Conservation (phyloP, 192 early-diverging fungal species). For the Coemansia sp. region DNA sequence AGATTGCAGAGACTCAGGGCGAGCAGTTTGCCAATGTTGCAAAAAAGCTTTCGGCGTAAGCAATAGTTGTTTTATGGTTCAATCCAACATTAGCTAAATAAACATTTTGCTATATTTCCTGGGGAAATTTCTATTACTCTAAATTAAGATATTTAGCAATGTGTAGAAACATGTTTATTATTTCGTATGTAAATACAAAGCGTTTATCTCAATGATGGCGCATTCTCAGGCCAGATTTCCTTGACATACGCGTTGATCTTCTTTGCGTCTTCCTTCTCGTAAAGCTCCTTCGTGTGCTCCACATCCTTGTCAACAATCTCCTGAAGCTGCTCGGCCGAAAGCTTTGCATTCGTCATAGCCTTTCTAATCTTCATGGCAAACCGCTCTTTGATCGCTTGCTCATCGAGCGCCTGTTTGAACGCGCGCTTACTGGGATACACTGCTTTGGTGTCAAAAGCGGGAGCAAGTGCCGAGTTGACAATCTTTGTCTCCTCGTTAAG, state of each 20-base stretch:
- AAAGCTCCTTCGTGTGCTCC: constrained; percentile 16
- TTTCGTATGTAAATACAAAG: not conserved
- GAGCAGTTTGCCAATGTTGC: constrained; percentile 59
- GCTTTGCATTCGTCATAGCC: constrained; percentile 30
- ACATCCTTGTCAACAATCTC: constrained; percentile 42
- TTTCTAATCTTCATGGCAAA: constrained; percentile 42
- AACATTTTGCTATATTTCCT: too few species aligned
- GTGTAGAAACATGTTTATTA: not conserved
- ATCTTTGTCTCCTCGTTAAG: constrained; percentile 36
- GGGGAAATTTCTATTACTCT: not conserved
- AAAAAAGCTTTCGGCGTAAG: constrained; percentile 46
- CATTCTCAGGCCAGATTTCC: constrained; percentile 47
- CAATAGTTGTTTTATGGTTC: not conserved
- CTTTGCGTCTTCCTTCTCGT: constrained; percentile 19
- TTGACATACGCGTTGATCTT: constrained; percentile 40
- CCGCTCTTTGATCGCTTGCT: constrained; percentile 31
- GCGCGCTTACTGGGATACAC: constrained; percentile 30
- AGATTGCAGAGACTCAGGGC: constrained; percentile 61
- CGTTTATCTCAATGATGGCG: constrained; percentile 26
- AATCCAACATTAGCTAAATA: not conserved
- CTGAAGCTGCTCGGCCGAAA: constrained; percentile 43
- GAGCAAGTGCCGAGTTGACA: constrained; percentile 26
- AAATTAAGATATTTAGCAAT: not conserved
- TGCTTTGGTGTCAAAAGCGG: constrained; percentile 13
- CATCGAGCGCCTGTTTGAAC: constrained; percentile 38